A percentile compares a stretch with the other conserved stretches of the same genome.
phyloP scores from a whole-genome alignment of 2,329 filamentous ascomycete genomes.

The Piedraia hortae region DNA sequence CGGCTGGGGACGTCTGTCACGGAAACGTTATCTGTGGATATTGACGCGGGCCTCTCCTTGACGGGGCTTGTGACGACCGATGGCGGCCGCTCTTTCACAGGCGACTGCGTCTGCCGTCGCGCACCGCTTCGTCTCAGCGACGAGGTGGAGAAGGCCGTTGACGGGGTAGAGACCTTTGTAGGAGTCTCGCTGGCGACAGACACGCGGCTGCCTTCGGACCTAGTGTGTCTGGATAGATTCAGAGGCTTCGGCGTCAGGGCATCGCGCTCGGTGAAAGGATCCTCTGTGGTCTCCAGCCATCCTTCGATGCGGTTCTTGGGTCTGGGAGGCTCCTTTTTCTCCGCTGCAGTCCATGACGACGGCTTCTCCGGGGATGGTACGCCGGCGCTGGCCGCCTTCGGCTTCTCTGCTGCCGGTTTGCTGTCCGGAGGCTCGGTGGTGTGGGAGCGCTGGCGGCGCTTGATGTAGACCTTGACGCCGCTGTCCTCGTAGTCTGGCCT shows the following conservation, averaged over 20 bases:
- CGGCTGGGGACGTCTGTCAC: neutral
- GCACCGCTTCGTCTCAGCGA: conserved; percentile 12
- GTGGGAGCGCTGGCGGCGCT: conserved; percentile 7
- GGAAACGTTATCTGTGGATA: too few species aligned
- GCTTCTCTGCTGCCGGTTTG: conserved; percentile 8
- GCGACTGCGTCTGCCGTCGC: conserved; percentile 15
- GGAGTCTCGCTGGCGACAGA: neutral
- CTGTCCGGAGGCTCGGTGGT: conserved; percentile 3
- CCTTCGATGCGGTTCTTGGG: conserved; percentile 26
- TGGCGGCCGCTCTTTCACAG: conserved; percentile 12
- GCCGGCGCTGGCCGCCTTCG: conserved; percentile 6
- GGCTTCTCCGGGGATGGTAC: conserved; percentile 1
- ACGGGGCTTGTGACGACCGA: too few species aligned
- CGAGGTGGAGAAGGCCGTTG: conserved; percentile 4
- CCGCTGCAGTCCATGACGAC: conserved; percentile 1
- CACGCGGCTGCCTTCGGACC: neutral
- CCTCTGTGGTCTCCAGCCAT: conserved; percentile 24
- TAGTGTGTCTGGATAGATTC: conserved; percentile 4
- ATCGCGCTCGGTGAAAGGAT: conserved; percentile 14
- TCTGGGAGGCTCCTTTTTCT: conserved; percentile 1
- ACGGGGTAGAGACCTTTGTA: neutral
- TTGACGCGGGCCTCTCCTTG: too few species aligned
- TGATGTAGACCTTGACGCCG: conserved; percentile 12
- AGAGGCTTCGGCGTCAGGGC: conserved; percentile 10
- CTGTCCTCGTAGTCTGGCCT: conserved; percentile 10